These are phyloP conservation scores for Lentinula detonsa DNA, from an alignment of 768 basidiomycete species.

Conservation along the genomic window DNA sequence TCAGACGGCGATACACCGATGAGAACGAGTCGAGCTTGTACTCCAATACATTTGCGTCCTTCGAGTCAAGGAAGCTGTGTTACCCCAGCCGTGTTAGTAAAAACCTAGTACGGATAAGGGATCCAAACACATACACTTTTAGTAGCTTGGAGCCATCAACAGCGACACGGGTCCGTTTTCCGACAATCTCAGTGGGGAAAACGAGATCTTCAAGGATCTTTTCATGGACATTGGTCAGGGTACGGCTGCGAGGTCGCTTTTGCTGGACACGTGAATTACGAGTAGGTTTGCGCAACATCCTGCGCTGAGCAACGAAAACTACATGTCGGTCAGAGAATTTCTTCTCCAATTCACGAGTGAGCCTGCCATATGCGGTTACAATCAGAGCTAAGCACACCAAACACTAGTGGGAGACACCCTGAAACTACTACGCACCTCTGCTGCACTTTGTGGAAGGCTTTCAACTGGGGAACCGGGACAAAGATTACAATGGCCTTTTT, in stretches of 20 bases:
- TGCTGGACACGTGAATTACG: constrained; percentile 90
- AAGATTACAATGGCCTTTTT: constrained; percentile 99
- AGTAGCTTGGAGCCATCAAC: constrained; percentile 93
- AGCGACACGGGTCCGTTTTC: constrained; percentile 92
- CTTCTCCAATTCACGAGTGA: constrained; percentile 99
- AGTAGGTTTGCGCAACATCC: constrained; percentile 96
- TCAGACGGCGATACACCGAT: constrained; percentile 90
- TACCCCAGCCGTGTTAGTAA: constrained; percentile 12
- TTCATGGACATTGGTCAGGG: constrained; percentile 96
- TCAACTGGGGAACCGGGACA: constrained; percentile 94
- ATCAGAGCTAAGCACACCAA: background rate
- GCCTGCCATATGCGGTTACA: constrained; percentile 40
- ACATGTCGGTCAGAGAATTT: constrained; percentile 99
- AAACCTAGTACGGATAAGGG: constrained; percentile 9
- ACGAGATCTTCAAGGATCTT: constrained; percentile 99
- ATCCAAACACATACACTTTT: constrained; percentile 77
- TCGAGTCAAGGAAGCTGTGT: constrained; percentile 89
- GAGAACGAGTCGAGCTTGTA: constrained; percentile 99
- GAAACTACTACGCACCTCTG: constrained; percentile 56
- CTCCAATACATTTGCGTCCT: constrained; percentile 96
- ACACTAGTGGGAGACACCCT: background rate
- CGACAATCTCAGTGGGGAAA: constrained; percentile 97
- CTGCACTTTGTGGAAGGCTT: constrained; percentile 98
- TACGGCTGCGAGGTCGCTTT: constrained; percentile 95
- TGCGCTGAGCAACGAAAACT: constrained; percentile 97